phyloP scores from a whole-genome alignment of 2,329 filamentous ascomycete genomes.

The Ceratocystis papillata region DNA sequence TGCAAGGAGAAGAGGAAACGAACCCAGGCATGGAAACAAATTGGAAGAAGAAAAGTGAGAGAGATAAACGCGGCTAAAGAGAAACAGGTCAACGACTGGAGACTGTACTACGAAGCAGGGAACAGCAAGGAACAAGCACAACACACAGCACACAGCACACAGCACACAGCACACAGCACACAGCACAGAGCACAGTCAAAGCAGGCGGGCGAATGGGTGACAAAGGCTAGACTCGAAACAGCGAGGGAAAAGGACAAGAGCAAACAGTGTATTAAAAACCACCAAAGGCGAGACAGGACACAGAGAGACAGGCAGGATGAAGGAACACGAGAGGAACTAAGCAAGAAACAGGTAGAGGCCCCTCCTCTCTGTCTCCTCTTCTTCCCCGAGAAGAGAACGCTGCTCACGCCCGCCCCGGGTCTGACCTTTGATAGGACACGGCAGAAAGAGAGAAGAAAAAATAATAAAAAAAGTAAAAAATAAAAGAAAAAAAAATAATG shows the following conservation, averaged over 20 bases:
- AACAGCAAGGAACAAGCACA: background rate
- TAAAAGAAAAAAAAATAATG: background rate
- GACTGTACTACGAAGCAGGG: slow-evolving; percentile 4
- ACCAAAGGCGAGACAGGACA: too few species aligned
- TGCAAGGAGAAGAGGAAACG: background rate
- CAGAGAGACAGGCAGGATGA: slow-evolving; percentile 9
- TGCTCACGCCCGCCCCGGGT: slow-evolving; percentile 14
- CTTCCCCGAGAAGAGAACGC: background rate
- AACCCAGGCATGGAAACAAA: slow-evolving; percentile 10
- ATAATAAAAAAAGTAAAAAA: background rate
- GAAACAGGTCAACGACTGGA: background rate
- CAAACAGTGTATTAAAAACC: background rate
- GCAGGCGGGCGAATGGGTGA: background rate
- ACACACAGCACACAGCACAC: background rate
- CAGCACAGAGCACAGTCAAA: too few species aligned
- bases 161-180: too few species aligned
- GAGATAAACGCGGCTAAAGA: slow-evolving; percentile 8
- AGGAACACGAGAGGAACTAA: slow-evolving; percentile 9
- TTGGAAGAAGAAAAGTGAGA: background rate
- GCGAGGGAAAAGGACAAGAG: background rate
- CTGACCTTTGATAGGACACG: background rate
- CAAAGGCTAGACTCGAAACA: slow-evolving; percentile 12
- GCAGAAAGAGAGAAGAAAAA: background rate
- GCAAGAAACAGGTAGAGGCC: slow-evolving; percentile 8
- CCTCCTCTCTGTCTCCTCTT: background rate